These are phyloP conservation scores for Hura crepitans DNA, from an alignment of 441 rosid species.

Conservation along the genomic window DNA sequence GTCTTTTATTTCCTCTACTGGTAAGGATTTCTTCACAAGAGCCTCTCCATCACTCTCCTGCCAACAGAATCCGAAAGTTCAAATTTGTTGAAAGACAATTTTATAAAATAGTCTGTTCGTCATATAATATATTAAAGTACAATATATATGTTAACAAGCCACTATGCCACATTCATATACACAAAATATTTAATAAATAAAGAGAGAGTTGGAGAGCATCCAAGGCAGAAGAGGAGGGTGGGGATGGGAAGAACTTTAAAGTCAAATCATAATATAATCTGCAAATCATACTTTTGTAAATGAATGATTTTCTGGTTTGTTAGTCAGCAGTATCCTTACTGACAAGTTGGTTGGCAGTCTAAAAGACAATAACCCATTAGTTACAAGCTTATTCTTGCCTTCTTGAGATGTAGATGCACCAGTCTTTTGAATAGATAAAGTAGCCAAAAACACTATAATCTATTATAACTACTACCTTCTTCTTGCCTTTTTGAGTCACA, in stretches of 20 bases:
- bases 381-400: conserved; percentile 40
- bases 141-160: background rate
- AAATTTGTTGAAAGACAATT: background rate
- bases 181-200: background rate
- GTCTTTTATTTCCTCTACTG: conserved; percentile 36
- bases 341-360: background rate
- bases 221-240: background rate
- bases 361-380: background rate
- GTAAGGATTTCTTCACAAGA: conserved; percentile 31
- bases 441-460: background rate
- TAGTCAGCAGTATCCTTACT: background rate
- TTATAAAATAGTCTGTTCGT: background rate
- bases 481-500: conserved; percentile 36
- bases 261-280: background rate
- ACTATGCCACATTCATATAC: background rate
- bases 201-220: background rate
- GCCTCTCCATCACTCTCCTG: conserved; percentile 37
- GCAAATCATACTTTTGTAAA: background rate
- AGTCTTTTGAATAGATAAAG: conserved; percentile 15
- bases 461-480: conserved; percentile 37
- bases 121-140: background rate
- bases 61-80: conserved; percentile 15
- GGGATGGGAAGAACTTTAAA: background rate
- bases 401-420: conserved; percentile 34
- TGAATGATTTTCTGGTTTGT: background rate